Conservation (phyloP, 331 rosid species). For the Spiraea crenata region DNA sequence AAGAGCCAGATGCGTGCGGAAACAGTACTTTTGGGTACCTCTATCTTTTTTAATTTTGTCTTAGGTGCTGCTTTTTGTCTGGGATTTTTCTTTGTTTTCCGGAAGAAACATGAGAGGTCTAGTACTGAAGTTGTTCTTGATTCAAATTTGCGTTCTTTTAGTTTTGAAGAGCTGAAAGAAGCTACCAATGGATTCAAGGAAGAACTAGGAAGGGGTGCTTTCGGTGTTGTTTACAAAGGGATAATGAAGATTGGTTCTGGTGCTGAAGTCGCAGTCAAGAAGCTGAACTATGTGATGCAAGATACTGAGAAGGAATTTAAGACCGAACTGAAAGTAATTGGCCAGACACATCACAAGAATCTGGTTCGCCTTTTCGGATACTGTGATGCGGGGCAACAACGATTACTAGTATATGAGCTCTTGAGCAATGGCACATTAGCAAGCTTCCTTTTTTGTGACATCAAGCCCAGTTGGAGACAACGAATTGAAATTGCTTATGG, state of each 20-base stretch:
- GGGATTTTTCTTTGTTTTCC: background rate
- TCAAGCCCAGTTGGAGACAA: constrained; percentile 1
- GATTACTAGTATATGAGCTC: constrained; percentile 5
- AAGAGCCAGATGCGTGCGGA: background rate
- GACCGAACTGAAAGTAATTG: constrained; percentile 13
- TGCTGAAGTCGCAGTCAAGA: constrained; percentile 18
- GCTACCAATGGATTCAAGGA: constrained; percentile 30
- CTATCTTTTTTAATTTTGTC: background rate
- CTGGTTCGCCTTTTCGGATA: constrained; percentile 10
- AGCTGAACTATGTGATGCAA: background rate
- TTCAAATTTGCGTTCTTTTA: constrained; percentile 37
- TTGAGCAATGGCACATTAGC: constrained; percentile 19
- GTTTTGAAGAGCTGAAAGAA: constrained; percentile 47
- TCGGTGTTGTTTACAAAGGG: constrained; percentile 15
- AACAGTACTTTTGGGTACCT: background rate
- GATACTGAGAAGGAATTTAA: constrained; percentile 16
- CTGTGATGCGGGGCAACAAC: constrained; percentile 11
- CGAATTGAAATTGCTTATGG: constrained; percentile 1
- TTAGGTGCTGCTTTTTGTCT: background rate
- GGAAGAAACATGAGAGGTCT: background rate
- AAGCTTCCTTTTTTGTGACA: constrained; percentile 1
- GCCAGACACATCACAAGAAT: constrained; percentile 21
- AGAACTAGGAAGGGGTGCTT: constrained; percentile 9
- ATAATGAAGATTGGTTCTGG: background rate
- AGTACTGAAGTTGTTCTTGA: constrained; percentile 15